Conservation (phyloP, 2,329 filamentous ascomycete genomes). For the Ophiosphaerella herpotricha region DNA sequence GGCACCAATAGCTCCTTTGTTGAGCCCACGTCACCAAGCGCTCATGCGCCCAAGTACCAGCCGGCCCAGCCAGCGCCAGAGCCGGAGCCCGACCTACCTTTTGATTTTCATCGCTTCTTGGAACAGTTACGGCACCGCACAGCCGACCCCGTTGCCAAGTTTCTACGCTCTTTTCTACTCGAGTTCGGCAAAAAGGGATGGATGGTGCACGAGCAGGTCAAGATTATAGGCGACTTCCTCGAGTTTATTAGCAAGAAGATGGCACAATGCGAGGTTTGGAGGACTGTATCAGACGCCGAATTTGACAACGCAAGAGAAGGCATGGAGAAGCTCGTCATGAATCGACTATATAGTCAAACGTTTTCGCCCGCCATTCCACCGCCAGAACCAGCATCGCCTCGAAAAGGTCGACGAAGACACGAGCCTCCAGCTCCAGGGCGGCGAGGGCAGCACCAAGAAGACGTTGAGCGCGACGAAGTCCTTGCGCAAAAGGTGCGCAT, state of each 20-base stretch:
- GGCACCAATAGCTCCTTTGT: conserved; percentile 51
- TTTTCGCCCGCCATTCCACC: conserved; percentile 92
- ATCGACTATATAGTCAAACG: conserved; percentile 90
- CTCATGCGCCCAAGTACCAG: conserved; percentile 57
- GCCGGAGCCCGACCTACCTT: conserved; percentile 80
- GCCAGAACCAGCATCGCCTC: conserved; percentile 73
- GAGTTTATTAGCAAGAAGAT: conserved; percentile 98
- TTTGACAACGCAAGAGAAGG: conserved; percentile 98
- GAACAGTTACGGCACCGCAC: conserved; percentile 95
- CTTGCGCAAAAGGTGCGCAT: conserved; percentile 95
- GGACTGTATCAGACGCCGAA: conserved; percentile 91
- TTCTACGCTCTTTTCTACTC: conserved; percentile 88
- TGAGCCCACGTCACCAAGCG: conserved; percentile 39
- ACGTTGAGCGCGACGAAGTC: conserved; percentile 95
- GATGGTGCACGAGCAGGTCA: conserved; percentile 99
- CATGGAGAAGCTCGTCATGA: conserved; percentile 99
- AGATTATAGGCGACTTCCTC: conserved; percentile 96
- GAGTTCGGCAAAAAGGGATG: conserved; percentile 98
- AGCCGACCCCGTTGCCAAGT: conserved; percentile 96
- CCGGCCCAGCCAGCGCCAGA: conserved; percentile 60
- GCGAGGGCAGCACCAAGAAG: conserved; percentile 94
- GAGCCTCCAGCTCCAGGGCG: conserved; percentile 73
- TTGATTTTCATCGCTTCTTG: conserved; percentile 96
- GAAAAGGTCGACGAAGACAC: conserved; percentile 67
- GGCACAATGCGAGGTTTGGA: conserved; percentile 95